Base-by-base conservation (phyloP, 306 rosid species). In the Quercus gilva region DNA sequence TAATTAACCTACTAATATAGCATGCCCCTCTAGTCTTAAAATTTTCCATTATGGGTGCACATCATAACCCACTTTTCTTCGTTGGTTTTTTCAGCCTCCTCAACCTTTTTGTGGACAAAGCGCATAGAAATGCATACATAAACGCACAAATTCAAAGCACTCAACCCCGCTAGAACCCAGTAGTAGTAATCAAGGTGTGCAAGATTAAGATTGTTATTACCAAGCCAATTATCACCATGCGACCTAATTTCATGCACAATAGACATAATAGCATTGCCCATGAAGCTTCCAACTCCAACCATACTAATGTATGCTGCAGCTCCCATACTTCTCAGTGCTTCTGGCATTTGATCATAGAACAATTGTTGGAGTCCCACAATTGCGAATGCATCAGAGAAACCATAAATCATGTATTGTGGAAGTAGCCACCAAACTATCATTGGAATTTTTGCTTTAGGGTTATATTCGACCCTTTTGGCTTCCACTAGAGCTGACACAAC, bases 351-450 rank as follows among this genome's bases (percentile, higher is more conserved):
- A 26, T 85, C 91, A 52, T 94, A 91, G 80, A 89, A 89, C 73
- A 91, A 55, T 18, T 90, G 89, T 69, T 91, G 97, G 1, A 91
- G 76, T 5, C 97, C 98, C 2, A 91, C 82, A 1, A 86, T 45
- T 3, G 95, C 18, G n/a, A 90, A 85, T 1, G 91, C 89, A 15
- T 90, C 87, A 1, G 92, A 75, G 1, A 90, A 23, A 0, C 97
- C 92, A 0, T 81, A 83, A 1, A 91, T 58, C 55, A 84, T 23
- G 74, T 82, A 94, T n/a, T 90, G 98, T 65, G 98, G 98, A 19
- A 94, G 90, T 23, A 94, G 14, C 98, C 98, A 94, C 95, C 95
- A 90, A 51, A 90, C 75, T 49, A 53, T 74, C 70, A 94, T 91
- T 3, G 95, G 97, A 3, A 93, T 14, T 3, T 76, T 58, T 15